A percentile compares a stretch with the other conserved stretches of the same genome.
Conservation (phyloP, 2,329 filamentous ascomycete species). For the Ascochyta koolunga region DNA sequence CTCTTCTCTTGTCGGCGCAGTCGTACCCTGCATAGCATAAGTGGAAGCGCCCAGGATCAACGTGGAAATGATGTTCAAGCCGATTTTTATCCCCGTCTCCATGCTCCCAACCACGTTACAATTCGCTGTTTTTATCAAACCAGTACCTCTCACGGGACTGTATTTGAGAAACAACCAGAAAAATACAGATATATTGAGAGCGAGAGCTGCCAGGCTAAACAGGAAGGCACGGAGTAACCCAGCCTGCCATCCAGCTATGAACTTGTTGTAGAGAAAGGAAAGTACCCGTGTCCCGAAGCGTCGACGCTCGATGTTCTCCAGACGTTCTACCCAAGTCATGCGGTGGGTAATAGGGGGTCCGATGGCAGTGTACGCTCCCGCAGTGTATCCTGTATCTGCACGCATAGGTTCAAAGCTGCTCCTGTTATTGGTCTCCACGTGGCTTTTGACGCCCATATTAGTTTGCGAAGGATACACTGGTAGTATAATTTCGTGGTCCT, state of each 20-base stretch:
- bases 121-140: slow-evolving; percentile 21
- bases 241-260: slow-evolving; percentile 23
- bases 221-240: slow-evolving; percentile 21
- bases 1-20: slow-evolving; percentile 27
- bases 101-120: slow-evolving; percentile 21
- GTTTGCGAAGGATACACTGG: slow-evolving; percentile 6
- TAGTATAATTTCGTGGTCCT: slow-evolving; percentile 11
- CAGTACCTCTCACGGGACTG: not conserved
- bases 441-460: not conserved
- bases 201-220: slow-evolving; percentile 18
- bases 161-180: slow-evolving; percentile 13
- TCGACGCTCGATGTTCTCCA: slow-evolving; percentile 10
- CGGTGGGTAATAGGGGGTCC: not conserved
- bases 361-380: not conserved
- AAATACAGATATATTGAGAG: slow-evolving; percentile 18
- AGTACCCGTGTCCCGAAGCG: slow-evolving; percentile 12
- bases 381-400: not conserved
- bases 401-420: not conserved
- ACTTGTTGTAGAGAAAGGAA: slow-evolving; percentile 14
- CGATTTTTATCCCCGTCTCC: slow-evolving; percentile 49
- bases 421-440: not conserved
- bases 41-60: slow-evolving; percentile 26
- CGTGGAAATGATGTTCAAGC: slow-evolving; percentile 54
- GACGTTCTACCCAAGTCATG: slow-evolving; percentile 14
- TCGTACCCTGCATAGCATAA: slow-evolving; percentile 31